Evolutionary conservation across 371 early-diverging fungal genomes (phyloP), one percentile per base, ranked within the genome.

Genomic region (Syncephalastrum contaminatum): DNA sequence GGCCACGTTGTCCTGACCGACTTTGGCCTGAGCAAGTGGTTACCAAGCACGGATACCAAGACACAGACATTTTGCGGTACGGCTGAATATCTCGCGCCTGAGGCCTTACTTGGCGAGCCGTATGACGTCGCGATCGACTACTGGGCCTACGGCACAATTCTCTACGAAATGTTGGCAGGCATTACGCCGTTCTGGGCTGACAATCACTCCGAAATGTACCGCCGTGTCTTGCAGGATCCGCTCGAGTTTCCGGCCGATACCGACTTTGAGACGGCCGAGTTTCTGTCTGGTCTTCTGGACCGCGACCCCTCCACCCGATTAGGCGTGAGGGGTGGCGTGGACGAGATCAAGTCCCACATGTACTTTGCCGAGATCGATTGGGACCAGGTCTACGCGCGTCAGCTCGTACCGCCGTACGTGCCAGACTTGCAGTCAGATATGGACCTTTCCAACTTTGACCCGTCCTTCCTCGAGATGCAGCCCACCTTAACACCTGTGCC

Each of bases 31-130:
- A 92, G 91, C 70, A 93, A 93, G 69, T 74, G 71, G 69, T 51
- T 74, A 8, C 44, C 46, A 0, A 52, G 47, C 12, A 53, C 64
- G 22, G 67, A 68, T 4, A 56, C 69, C 15, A 77, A 73, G 4
- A 95, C 95, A 40, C 89, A 88, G 54, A 97, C 97, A 0, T 94
- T 95, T 61, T 95, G 97, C 62, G 99, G 99, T 6, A 97, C 99
- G 1, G 91, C 96, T 3, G 97, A 95, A 49, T 93, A 92, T 48
- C 68, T 90, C 19, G 81, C 99, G 1, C 98, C 98, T 0, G 99
- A 98, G 67, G 89, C 96, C 19, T 75, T 99, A 12, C 59, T 77
- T 21, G 92, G 90, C 0, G 79, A 84, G 8, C 80, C 86, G 21
- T 97, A 97, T 58, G 91, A 91, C 3, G 89, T 87, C 61, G 84